phyloP scores from a whole-genome alignment of 805 yeast species.

The Suhomyces vadensis region DNA sequence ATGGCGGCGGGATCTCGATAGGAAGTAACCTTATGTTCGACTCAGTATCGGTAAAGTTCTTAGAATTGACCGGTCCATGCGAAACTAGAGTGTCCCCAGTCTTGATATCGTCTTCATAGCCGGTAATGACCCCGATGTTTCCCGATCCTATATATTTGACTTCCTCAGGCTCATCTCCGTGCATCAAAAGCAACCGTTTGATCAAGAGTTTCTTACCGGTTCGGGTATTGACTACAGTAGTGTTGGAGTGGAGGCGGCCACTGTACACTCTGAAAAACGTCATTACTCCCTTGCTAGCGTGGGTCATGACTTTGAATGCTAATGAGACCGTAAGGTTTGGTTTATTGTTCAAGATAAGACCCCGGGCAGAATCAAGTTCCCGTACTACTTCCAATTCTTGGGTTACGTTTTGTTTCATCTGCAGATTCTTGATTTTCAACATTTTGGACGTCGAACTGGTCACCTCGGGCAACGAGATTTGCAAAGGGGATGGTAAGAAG shows the following conservation, averaged over 20 bases:
- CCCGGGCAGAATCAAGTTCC: constrained; percentile 41
- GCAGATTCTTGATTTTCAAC: constrained; percentile 18
- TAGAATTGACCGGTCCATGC: constrained; percentile 48
- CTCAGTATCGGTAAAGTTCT: constrained; percentile 46
- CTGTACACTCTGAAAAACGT: constrained; percentile 86
- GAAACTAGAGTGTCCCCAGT: constrained; percentile 91
- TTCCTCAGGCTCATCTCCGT: constrained; percentile 82
- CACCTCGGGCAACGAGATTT: constrained; percentile 59
- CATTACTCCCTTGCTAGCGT: constrained; percentile 79
- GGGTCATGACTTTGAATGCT: constrained; percentile 90
- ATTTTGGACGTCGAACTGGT: constrained; percentile 20
- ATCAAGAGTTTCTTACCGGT: constrained; percentile 67
- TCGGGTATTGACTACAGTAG: constrained; percentile 65
- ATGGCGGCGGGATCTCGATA: constrained; percentile 87
- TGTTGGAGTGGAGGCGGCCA: constrained; percentile 66
- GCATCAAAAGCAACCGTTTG: constrained; percentile 75
- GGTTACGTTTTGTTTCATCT: constrained; percentile 17
- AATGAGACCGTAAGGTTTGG: constrained; percentile 70
- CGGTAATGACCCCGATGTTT: constrained; percentile 87
- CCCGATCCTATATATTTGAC: constrained; percentile 67
- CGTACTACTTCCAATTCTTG: constrained; percentile 28
- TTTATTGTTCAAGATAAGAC: constrained; percentile 55
- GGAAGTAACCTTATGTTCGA: constrained; percentile 60
- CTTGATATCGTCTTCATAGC: constrained; percentile 62
- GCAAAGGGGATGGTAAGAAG: constrained; percentile 81